Base-by-base conservation (phyloP, 768 basidiomycete genomes). In the Termitomyces sp. region DNA sequence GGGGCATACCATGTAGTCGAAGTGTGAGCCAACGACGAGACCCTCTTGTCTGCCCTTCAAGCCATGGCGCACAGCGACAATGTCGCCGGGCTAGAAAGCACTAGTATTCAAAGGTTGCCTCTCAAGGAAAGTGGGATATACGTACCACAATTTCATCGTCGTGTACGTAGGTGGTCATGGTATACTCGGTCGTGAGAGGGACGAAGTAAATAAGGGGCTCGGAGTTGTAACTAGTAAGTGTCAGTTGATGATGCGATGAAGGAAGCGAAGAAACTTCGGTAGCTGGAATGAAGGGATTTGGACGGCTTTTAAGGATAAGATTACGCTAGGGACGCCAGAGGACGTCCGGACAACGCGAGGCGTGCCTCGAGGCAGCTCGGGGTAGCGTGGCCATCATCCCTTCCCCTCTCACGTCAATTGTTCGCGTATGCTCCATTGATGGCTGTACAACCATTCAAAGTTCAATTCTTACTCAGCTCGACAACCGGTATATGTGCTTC, bases 1-100 rank as follows among this genome's bases (percentile, higher is more conserved):
- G 49, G 33, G 14, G 77, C 87, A 62, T 69, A 91, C 90, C 53
- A 77, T 70, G 62, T 78, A 74, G 80, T 93, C 91, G 56, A 80
- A 63, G 72, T 88, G 84, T 35, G 87, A 80, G 41, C 89, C 88
- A 38, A 91, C 73, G 61, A 93, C 91, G 56, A 92, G 79, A 51
- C 92, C 91, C 67, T 94, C 91, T 65, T 78, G 82, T 60, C 81
- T 77, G 63, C 86, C 87, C 57, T 78, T 78, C 31, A 70, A 52
- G 40, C 82, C 82, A 66, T 89, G 80, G 64, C 83, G 78, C 65
- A 92, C 85, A 55, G 87, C 78, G 70, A 93, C 90, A 66, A 91
- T 78, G 69, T 93, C 91, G 59, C 90, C 91, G 53, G 89, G 81
- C 87, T 90, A 43, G 4, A 40, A 26, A 47, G 15, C 17, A 55